Base-by-base conservation (phyloP, 1,139 yeast genomes). In the Pichia sp. region DNA sequence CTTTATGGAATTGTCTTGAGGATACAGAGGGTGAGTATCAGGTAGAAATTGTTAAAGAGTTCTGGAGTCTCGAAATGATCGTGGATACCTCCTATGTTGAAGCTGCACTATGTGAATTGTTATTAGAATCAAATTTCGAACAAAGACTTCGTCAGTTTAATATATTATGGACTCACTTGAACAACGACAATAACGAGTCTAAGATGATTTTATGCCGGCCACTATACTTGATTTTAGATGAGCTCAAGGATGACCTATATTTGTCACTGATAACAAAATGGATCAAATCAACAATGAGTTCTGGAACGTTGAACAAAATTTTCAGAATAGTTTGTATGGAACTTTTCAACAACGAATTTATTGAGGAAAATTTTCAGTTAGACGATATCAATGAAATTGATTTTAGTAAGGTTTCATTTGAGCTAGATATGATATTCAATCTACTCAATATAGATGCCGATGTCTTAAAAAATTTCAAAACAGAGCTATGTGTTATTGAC, bases 221-320 rank as follows among this genome's bases (percentile, higher is more conserved):
- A 0, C 69, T 90, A n/a, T 82, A 84, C 57, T 65, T 89, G 5
- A 71, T 89, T 11, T 66, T 89, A 19, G 96, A 90, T 64, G 87
- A 81, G 50, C 65, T 87, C 23, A 65, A 70, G 38, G 72, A 77
- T 50, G 72, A 72, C 15, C 73, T 77, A 31, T 72, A 75, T 51
- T 71, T 72, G 36, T 65, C 79, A 5, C 71, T 77, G n/a, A 80
- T 83, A 1, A 68, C 75, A 6, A 78, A 80, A 54, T 87, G 93
- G 82, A 70, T 88, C 1, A 70, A 74, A 38, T 72, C 75, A n/a
- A 72, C 79, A 1, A 63, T 81, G 2, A 73, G 75, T 41, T 72
- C 78, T 45, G 89, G 89, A 0, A 75, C 84, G 1, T 71, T 83
- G 1, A 82, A 81, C 61, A 75, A 86, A 54, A 68, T 90, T 1